phyloP scores from a whole-genome alignment of 1,139 yeast species.

The Keqinozyma sinolaborantium region DNA sequence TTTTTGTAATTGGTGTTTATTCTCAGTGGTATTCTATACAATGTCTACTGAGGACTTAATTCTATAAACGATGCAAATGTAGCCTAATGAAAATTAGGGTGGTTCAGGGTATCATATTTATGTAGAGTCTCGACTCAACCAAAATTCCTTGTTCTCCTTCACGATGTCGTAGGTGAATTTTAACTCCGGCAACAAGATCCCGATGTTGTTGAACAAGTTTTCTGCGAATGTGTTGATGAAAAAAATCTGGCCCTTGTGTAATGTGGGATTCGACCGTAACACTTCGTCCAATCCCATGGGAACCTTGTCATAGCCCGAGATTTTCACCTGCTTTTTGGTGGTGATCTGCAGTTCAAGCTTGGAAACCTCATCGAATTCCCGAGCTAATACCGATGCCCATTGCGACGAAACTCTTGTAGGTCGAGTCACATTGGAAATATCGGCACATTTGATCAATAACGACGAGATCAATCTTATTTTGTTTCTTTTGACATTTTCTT shows the following conservation, averaged over 20 bases:
- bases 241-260: conserved; percentile 78
- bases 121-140: conserved; percentile 21
- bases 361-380: conserved; percentile 74
- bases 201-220: conserved; percentile 65
- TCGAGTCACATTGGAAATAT: conserved; percentile 86
- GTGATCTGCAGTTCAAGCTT: conserved; percentile 46
- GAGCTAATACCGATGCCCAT: conserved; percentile 78
- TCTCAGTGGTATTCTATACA: too few species aligned
- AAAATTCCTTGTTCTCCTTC: conserved; percentile 39
- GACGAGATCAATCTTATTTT: conserved; percentile 53
- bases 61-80: not conserved
- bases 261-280: conserved; percentile 40
- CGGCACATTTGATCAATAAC: conserved; percentile 85
- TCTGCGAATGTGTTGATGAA: conserved; percentile 82
- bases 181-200: conserved; percentile 54
- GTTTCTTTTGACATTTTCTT: conserved; percentile 19
- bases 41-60: too few species aligned
- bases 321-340: conserved; percentile 9
- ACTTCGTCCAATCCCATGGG: conserved; percentile 33
- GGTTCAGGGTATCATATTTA: not conserved
- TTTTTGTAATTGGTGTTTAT: too few species aligned
- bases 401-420: conserved; percentile 71
- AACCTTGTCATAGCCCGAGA: conserved; percentile 24
- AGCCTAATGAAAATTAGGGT: too few species aligned
- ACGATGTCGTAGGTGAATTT: conserved; percentile 49